phyloP scores from a whole-genome alignment of 2,329 filamentous ascomycete species.

The Phoma herbarum region DNA sequence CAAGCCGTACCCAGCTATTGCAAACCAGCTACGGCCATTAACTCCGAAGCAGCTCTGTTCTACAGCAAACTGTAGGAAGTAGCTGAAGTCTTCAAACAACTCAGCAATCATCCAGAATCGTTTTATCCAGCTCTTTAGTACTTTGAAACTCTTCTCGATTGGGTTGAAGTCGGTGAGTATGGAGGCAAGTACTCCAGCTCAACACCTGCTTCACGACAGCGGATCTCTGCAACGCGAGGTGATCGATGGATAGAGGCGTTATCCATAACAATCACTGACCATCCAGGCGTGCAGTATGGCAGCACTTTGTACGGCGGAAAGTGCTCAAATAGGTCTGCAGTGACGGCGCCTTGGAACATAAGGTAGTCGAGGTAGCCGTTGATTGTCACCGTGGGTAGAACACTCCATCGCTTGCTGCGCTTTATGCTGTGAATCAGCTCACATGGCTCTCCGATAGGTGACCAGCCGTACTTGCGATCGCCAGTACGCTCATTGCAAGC shows the following conservation, averaged over 20 bases:
- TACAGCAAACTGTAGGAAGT: too few species aligned
- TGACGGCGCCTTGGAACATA: constrained; percentile 17
- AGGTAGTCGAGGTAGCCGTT: constrained; percentile 13
- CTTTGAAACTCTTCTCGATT: too few species aligned
- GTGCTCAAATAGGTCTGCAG: constrained; percentile 1
- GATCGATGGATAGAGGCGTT: constrained; percentile 3
- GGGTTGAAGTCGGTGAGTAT: constrained; percentile 27
- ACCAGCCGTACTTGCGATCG: too few species aligned
- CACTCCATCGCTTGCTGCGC: constrained; percentile 21
- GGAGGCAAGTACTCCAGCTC: constrained; percentile 18
- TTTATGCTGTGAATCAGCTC: constrained; percentile 1
- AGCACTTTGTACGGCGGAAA: constrained; percentile 7
- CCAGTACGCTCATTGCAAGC: neutral
- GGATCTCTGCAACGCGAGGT: neutral
- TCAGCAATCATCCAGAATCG: neutral
- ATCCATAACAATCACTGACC: neutral
- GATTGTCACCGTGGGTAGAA: too few species aligned
- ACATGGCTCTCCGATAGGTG: neutral
- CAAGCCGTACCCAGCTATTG: too few species aligned
- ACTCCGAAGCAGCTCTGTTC: too few species aligned
- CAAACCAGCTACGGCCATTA: too few species aligned
- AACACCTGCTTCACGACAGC: neutral
- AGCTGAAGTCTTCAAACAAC: too few species aligned
- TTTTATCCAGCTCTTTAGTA: constrained; percentile 22
- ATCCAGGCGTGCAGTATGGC: neutral